Evolutionary conservation across 306 rosid species (phyloP).

Genomic region (Casuarina equisetifolia): DNA sequence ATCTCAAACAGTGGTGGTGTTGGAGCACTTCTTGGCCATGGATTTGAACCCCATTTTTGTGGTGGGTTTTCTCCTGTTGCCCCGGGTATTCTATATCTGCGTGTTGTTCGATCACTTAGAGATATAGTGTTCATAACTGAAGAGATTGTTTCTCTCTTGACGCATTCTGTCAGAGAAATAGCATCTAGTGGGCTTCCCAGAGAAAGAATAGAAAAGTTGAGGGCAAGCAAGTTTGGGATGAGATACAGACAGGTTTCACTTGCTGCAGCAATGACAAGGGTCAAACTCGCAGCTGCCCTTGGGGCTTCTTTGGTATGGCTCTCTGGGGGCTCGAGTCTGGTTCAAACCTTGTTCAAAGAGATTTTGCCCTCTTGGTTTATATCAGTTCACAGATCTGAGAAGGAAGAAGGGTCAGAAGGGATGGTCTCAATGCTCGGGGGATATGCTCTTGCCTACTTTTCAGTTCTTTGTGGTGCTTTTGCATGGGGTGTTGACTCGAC

Average conservation of each 20-base stretch:
- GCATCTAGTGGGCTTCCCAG: constrained; percentile 31
- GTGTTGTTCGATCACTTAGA: constrained; percentile 48
- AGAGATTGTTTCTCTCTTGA: constrained; percentile 46
- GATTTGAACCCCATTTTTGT: constrained; percentile 57
- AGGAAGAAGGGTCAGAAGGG: constrained; percentile 43
- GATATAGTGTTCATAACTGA: constrained; percentile 47
- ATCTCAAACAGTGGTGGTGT: constrained; percentile 49
- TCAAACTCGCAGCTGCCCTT: constrained; percentile 55
- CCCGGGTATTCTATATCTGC: constrained; percentile 58
- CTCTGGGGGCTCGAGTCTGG: constrained; percentile 49
- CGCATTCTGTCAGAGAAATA: constrained; percentile 48
- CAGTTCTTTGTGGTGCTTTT: constrained; percentile 49
- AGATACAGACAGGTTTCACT: constrained; percentile 47
- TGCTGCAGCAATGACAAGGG: constrained; percentile 45
- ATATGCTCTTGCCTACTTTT: constrained; percentile 55
- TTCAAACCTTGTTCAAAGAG: constrained; percentile 54
- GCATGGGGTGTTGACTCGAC: constrained; percentile 59
- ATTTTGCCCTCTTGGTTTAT: constrained; percentile 65
- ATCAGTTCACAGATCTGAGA: constrained; percentile 44
- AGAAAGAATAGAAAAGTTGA: constrained; percentile 29
- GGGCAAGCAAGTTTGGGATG: constrained; percentile 23
- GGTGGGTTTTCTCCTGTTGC: constrained; percentile 61
- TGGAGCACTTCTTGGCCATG: constrained; percentile 62
- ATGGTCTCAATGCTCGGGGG: constrained; percentile 57
- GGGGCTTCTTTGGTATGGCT: constrained; percentile 58